These are phyloP conservation scores for Triangularia setosa DNA, from an alignment of 2,329 filamentous ascomycete genomes.

Conservation along the genomic window DNA sequence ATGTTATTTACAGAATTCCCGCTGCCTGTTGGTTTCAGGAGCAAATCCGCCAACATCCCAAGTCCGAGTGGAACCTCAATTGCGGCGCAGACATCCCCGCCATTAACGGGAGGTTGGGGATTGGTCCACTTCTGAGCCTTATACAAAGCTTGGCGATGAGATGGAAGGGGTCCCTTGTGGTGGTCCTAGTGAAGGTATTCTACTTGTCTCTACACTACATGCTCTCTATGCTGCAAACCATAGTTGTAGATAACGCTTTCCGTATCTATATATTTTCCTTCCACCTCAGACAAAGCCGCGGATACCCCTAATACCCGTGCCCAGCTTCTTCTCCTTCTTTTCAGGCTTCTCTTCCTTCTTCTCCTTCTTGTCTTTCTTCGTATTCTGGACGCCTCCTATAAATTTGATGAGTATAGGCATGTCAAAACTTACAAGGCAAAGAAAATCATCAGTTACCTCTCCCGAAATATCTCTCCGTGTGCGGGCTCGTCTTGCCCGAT, in stretches of 20 bases:
- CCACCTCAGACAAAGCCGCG: conserved; percentile 22
- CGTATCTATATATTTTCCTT: not conserved
- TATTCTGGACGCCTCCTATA: conserved; percentile 46
- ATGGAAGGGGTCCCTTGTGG: not conserved
- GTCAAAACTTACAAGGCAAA: conserved; percentile 6
- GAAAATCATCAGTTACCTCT: conserved; percentile 37
- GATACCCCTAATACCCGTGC: conserved; percentile 36
- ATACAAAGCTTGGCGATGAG: not conserved
- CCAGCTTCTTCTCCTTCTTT: conserved; percentile 37
- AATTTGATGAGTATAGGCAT: conserved; percentile 37
- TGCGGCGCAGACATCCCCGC: not conserved
- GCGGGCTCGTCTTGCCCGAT: conserved; percentile 32
- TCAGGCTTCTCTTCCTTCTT: conserved; percentile 43
- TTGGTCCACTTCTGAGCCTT: not conserved
- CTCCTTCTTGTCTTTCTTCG: conserved; percentile 46
- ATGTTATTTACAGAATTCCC: not conserved
- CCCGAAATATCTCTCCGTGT: conserved; percentile 40
- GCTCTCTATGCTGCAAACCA: not conserved
- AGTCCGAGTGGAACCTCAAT: not conserved
- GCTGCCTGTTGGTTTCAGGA: not conserved
- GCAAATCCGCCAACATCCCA: not conserved
- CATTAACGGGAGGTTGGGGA: not conserved
- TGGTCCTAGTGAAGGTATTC: not conserved
- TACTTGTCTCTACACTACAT: not conserved
- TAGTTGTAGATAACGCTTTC: not conserved